Conservation (phyloP, 306 rosid species). For the Lagenaria siceraria region DNA sequence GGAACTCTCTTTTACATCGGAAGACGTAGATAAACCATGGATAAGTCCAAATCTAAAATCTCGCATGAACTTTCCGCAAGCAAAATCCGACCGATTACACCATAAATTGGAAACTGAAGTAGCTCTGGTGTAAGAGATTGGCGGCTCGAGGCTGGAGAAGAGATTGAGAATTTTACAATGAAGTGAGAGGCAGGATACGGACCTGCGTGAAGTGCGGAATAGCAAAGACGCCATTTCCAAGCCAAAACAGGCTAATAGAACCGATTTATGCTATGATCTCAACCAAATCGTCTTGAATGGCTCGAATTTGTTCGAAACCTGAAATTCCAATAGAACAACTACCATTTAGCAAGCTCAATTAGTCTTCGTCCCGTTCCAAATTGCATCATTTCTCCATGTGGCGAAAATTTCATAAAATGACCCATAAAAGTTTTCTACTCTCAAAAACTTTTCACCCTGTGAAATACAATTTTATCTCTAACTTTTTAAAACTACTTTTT, state of each 20-base stretch:
- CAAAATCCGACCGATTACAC: background rate
- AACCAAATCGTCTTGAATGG: background rate
- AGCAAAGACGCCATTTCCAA: slow-evolving; percentile 2
- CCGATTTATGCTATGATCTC: background rate
- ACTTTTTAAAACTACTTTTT: too few species aligned
- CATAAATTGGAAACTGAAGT: background rate
- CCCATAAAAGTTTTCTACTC: too few species aligned
- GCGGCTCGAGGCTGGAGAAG: background rate
- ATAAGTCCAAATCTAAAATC: slow-evolving; percentile 23
- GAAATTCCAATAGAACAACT: background rate
- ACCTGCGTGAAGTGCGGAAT: background rate
- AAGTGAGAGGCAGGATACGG: background rate
- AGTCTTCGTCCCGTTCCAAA: background rate
- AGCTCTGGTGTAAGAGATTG: background rate
- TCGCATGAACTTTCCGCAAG: slow-evolving; percentile 3
- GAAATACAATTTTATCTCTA: too few species aligned
- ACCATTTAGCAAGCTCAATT: background rate
- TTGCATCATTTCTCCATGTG: background rate
- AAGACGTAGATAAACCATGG: slow-evolving; percentile 35
- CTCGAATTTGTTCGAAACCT: background rate
- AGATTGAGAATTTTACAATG: background rate
- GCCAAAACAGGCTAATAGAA: background rate
- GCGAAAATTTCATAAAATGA: too few species aligned
- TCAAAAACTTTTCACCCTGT: too few species aligned
- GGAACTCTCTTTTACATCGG: slow-evolving; percentile 16